Base-by-base conservation (phyloP, 768 basidiomycete genomes). In the Paxillus ammoniavirescens region DNA sequence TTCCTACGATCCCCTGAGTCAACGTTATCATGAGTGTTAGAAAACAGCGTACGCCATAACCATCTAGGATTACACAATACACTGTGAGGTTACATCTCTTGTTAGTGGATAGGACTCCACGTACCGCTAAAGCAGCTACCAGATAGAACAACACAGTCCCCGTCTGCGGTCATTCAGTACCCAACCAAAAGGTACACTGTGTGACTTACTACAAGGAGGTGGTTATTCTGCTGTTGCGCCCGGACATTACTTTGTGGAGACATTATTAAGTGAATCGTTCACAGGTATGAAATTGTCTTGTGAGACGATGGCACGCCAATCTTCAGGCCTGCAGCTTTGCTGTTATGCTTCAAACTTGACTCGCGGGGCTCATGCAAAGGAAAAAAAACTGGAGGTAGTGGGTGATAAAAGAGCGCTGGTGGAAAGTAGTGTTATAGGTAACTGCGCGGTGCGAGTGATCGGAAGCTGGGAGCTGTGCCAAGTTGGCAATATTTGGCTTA, bases 71-170 rank as follows among this genome's bases (percentile, higher is more conserved):
- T 15, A 53, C 14, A 7, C 12, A 43, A 21, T 50, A 46, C 50
- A 18, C 8, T 30, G 43, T 33, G 18, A 40, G 57, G 28, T 50
- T 49, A 38, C 30, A n/a, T 17, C 30, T 50, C 42, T 47, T 43
- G 41, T 23, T 52, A 30, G 26, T 35, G 42, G 7, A 47, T 6
- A 42, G 30, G 15, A 26, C 17, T 47, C 42, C 2, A 84, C 91
- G 62, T 72, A 93, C 92, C 65, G 89, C 80, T 53, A 94, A 72
- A 21, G 92, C 92, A 50, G 92, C 91, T n/a, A 93, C 81, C 52
- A 95, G 82, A 67, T 95, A 95, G 72, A 95, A 95, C 12, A 79
- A 66, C 8, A 94, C 89, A 8, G 91, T 90, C 42, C 81, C 86
- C 36, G 72, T 79, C 91, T 92, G 62, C 49, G 38, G 8, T 28